These are phyloP conservation scores for Nasturtium officinale DNA, from an alignment of 345 rosid species.

Conservation along the genomic window DNA sequence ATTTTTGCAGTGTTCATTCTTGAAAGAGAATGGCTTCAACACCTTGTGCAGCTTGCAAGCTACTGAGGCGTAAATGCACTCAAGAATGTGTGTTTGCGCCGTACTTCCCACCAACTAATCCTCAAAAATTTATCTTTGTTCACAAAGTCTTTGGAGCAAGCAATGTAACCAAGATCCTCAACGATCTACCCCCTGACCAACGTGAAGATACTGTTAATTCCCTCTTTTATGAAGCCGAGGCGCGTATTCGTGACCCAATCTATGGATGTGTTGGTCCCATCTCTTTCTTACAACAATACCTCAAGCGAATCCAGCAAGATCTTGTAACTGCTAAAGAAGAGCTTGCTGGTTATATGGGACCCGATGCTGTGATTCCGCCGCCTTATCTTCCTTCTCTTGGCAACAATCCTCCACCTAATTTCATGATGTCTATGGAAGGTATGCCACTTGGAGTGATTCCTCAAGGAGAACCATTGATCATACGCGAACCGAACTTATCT, in stretches of 20 bases:
- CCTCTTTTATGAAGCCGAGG: conserved; percentile 75
- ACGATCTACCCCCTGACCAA: conserved; percentile 53
- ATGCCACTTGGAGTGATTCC: conserved; percentile 45
- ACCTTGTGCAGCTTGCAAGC: conserved; percentile 89
- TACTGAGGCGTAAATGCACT: conserved; percentile 70
- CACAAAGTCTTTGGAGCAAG: conserved; percentile 75
- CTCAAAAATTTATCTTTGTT: conserved; percentile 60
- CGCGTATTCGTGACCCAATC: conserved; percentile 83
- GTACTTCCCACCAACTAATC: conserved; percentile 77
- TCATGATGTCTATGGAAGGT: conserved; percentile 59
- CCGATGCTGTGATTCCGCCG: conserved; percentile 46
- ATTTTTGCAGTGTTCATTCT: not conserved
- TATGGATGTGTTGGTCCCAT: conserved; percentile 83
- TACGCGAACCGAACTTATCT: conserved; percentile 44
- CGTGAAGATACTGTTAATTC: conserved; percentile 85
- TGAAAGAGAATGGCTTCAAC: conserved; percentile 58
- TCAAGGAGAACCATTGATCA: conserved; percentile 44
- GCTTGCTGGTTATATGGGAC: conserved; percentile 55
- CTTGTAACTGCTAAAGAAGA: conserved; percentile 62
- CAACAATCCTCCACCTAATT: conserved; percentile 47
- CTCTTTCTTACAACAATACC: conserved; percentile 64
- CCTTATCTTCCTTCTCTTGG: conserved; percentile 48
- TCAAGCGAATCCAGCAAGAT: conserved; percentile 55
- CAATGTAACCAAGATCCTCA: conserved; percentile 73
- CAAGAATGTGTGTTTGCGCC: conserved; percentile 86